phyloP scores from a whole-genome alignment of 352 stramenopile species.

The Pythium phragmitis region DNA sequence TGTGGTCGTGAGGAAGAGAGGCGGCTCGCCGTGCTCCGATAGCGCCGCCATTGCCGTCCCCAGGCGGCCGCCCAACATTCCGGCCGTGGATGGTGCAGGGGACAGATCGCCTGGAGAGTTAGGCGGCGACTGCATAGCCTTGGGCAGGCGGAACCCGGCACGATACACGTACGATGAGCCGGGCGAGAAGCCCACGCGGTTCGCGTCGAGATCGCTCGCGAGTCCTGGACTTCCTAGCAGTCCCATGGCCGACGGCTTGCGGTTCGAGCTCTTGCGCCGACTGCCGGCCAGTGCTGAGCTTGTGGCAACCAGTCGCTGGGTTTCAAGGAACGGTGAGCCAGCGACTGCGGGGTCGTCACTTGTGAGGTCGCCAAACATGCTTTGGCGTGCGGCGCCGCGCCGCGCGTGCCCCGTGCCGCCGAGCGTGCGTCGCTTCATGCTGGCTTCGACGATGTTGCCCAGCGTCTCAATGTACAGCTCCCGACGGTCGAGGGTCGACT shows the following conservation, averaged over 20 bases:
- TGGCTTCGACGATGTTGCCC: constrained; percentile 72
- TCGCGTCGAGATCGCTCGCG: constrained; percentile 24
- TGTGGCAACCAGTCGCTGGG: constrained; percentile 38
- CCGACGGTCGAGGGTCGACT: constrained; percentile 67
- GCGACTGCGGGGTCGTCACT: constrained; percentile 22
- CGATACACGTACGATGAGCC: constrained; percentile 29
- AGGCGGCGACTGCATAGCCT: constrained; percentile 25
- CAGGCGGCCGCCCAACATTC: not conserved
- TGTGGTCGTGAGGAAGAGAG: constrained; percentile 20
- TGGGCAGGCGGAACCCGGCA: constrained; percentile 31
- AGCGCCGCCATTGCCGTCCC: constrained; percentile 10
- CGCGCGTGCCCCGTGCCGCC: constrained; percentile 10
- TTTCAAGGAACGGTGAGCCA: constrained; percentile 46
- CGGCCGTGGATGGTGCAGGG: constrained; percentile 1
- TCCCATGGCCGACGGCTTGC: constrained; percentile 19
- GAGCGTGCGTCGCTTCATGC: constrained; percentile 71
- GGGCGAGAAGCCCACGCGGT: constrained; percentile 28
- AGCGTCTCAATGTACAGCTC: constrained; percentile 83
- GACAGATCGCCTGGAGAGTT: constrained; percentile 22
- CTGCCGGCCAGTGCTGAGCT: constrained; percentile 17
- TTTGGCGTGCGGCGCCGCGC: constrained; percentile 24
- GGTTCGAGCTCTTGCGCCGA: constrained; percentile 22
- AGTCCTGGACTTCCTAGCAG: constrained; percentile 13
- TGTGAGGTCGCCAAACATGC: constrained; percentile 18
- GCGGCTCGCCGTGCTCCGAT: constrained; percentile 12